A percentile compares a stretch with the other conserved stretches of the same genome.
Conservation (phyloP, 257 asterid species). For the Lithospermum erythrorhizon region DNA sequence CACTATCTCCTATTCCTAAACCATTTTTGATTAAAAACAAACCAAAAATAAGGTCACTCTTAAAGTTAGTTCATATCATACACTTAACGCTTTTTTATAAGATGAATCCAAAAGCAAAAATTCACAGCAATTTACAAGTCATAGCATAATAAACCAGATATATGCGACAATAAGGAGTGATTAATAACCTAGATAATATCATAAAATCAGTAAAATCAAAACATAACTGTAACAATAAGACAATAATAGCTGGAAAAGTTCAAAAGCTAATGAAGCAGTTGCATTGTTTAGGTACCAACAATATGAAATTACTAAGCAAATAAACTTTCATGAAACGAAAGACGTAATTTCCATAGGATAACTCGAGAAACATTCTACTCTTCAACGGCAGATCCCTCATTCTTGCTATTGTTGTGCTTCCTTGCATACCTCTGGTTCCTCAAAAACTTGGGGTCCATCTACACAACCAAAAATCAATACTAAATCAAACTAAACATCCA, state of each 20-base stretch:
- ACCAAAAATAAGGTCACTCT: too few species aligned
- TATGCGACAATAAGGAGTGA: too few species aligned
- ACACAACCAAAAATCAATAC: neutral
- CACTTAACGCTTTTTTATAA: too few species aligned
- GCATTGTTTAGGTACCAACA: neutral
- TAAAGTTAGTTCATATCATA: too few species aligned
- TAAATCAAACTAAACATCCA: neutral
- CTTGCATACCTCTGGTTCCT: slow-evolving; percentile 97
- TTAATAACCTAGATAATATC: too few species aligned
- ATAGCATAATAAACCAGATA: too few species aligned
- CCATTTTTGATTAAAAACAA: too few species aligned
- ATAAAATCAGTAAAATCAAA: neutral
- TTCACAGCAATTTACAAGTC: too few species aligned
- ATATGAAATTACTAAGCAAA: neutral
- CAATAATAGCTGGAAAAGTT: too few species aligned
- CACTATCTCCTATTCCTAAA: too few species aligned
- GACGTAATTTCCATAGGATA: neutral
- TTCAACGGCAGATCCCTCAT: slow-evolving; percentile 35
- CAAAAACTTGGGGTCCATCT: slow-evolving; percentile 94
- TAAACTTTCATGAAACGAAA: neutral
- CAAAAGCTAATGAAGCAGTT: neutral
- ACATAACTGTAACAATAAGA: neutral
- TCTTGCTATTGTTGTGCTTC: slow-evolving; percentile 63
- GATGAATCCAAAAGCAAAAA: too few species aligned
- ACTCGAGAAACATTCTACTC: slow-evolving; percentile 27